phyloP scores from a whole-genome alignment of 176 grass and related monocot species.

The Bromus sterilis region DNA sequence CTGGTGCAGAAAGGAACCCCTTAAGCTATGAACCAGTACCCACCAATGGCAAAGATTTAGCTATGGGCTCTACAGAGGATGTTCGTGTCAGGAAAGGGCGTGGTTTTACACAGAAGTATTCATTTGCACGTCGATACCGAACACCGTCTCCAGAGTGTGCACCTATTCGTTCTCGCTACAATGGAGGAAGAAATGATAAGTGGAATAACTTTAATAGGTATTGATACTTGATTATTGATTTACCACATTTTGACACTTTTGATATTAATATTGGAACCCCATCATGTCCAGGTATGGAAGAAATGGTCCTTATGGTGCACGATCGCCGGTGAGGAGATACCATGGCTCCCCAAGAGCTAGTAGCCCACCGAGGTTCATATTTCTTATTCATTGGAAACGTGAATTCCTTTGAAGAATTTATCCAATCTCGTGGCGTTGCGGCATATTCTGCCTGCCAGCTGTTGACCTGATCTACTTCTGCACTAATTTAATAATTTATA shows the following conservation, averaged over 20 bases:
- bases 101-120: constrained; percentile 66
- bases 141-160: constrained; percentile 70
- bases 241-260: background rate
- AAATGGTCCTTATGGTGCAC: constrained; percentile 34
- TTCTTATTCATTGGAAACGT: constrained; percentile 9
- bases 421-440: background rate
- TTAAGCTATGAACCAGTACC: constrained; percentile 26
- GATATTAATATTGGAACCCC: background rate
- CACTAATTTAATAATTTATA: constrained; percentile 10
- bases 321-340: constrained; percentile 43
- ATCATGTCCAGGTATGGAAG: constrained; percentile 40
- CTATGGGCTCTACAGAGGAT: constrained; percentile 20
- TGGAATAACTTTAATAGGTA: constrained; percentile 61
- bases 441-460: background rate
- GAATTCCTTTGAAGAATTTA: background rate
- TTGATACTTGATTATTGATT: background rate
- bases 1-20: constrained; percentile 20
- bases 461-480: background rate
- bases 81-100: constrained; percentile 72
- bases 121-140: constrained; percentile 58
- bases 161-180: constrained; percentile 32
- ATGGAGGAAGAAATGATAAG: constrained; percentile 55
- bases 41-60: constrained; percentile 31
- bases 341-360: constrained; percentile 30
- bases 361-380: constrained; percentile 58